Conservation (phyloP, 148 eudicot species). For the Heliosperma pusillum region DNA sequence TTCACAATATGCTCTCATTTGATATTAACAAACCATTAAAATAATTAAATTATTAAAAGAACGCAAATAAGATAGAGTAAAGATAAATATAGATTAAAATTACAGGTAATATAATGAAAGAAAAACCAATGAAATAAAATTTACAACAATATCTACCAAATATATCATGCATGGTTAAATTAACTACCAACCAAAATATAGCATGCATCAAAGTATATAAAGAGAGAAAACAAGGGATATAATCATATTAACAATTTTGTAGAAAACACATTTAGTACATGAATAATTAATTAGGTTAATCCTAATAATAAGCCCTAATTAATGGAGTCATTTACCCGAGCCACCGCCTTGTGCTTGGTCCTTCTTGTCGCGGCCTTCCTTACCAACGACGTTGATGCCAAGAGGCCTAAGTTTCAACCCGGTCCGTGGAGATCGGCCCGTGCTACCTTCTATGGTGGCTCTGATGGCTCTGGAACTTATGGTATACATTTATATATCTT, state of each 20-base stretch:
- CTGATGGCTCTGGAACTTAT: conserved; percentile 64
- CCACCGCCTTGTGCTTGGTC: conserved; percentile 9
- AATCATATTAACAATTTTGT: neutral
- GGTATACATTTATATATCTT: conserved; percentile 26
- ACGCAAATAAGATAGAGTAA: neutral
- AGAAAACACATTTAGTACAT: neutral
- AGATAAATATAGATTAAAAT: neutral
- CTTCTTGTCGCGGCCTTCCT: conserved; percentile 7
- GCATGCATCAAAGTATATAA: neutral
- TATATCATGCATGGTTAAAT: neutral
- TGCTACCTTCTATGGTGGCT: conserved; percentile 75
- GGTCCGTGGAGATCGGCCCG: conserved; percentile 69
- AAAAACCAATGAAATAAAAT: neutral
- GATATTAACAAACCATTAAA: too few species aligned
- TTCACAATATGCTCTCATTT: too few species aligned
- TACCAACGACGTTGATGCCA: conserved; percentile 22
- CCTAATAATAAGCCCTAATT: neutral
- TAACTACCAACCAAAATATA: neutral
- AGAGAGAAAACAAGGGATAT: neutral
- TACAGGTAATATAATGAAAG: neutral
- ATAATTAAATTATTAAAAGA: too few species aligned
- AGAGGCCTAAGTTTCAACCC: conserved; percentile 34
- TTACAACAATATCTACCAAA: neutral
- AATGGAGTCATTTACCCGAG: conserved; percentile 29
- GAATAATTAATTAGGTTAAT: neutral